These are phyloP conservation scores for Oryza australiensis DNA, from an alignment of 176 grass and related monocot genomes.

Conservation along the genomic window DNA sequence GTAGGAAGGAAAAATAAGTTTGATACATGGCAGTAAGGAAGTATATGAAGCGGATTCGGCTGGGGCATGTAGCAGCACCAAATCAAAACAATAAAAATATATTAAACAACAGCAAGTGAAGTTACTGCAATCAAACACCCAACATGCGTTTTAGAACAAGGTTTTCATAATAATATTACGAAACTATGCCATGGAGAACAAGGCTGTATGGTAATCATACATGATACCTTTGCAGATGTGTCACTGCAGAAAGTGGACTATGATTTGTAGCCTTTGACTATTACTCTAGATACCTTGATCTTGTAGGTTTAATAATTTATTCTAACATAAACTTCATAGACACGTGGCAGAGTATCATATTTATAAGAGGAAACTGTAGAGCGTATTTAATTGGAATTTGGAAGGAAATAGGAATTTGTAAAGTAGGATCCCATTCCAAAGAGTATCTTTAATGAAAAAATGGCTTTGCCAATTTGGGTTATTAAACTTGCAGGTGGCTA, in stretches of 20 bases:
- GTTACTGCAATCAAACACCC: no score
- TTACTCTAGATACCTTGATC: background rate
- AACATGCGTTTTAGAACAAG: no score
- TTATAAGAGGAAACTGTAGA: background rate
- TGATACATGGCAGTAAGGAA: no score
- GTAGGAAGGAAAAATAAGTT: no score
- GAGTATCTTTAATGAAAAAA: background rate
- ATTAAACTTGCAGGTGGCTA: slow-evolving; percentile 34
- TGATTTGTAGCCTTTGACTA: background rate
- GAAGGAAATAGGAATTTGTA: slow-evolving; percentile 9
- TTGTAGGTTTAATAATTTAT: background rate
- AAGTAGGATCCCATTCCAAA: background rate
- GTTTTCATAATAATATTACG: no score
- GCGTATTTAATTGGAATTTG: slow-evolving; percentile 14
- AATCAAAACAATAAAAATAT: no score
- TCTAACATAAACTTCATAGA: slow-evolving; percentile 25
- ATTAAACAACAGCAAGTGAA: no score
- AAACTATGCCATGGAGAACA: background rate
- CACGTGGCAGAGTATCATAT: background rate
- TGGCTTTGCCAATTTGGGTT: background rate
- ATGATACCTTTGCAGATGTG: background rate
- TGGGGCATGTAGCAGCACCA: no score
- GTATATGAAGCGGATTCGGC: no score
- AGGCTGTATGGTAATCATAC: background rate
- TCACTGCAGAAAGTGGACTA: background rate